These are phyloP conservation scores for Hanseniaspora mollemarum DNA, from an alignment of 805 yeast species.

Conservation along the genomic window DNA sequence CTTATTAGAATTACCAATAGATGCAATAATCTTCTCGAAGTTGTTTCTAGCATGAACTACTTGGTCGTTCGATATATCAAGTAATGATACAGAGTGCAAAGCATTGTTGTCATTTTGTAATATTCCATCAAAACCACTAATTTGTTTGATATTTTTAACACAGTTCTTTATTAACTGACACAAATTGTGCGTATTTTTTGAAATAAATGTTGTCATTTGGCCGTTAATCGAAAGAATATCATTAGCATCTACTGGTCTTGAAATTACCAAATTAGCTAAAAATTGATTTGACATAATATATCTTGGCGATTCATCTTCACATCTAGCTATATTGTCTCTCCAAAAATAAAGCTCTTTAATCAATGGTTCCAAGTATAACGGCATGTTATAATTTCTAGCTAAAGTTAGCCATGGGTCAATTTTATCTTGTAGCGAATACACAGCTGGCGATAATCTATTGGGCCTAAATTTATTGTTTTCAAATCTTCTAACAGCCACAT, in stretches of 20 bases:
- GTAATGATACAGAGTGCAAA: not conserved
- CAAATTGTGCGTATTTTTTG: constrained; percentile 46
- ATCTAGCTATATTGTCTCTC: constrained; percentile 71
- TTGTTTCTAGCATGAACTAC: not conserved
- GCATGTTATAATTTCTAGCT: constrained; percentile 54
- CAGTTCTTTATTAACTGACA: constrained; percentile 34
- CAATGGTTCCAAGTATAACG: constrained; percentile 41
- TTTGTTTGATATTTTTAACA: not conserved
- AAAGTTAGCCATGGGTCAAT: constrained; percentile 57
- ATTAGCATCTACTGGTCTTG: constrained; percentile 47
- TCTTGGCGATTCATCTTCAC: constrained; percentile 71
- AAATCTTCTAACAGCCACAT: constrained; percentile 68
- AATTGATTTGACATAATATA: constrained; percentile 75
- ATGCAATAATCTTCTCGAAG: not conserved
- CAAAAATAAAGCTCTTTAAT: constrained; percentile 58
- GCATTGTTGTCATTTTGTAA: not conserved
- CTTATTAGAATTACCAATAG: not conserved
- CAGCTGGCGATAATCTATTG: constrained; percentile 25
- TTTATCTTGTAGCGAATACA: constrained; percentile 42
- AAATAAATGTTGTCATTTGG: constrained; percentile 43
- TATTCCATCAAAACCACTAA: not conserved
- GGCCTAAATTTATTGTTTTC: constrained; percentile 65
- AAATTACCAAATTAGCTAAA: constrained; percentile 47
- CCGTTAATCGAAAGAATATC: constrained; percentile 42
- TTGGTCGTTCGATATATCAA: not conserved